These are phyloP conservation scores for Epichloe gansuensis DNA, from an alignment of 2,329 filamentous ascomycete genomes.

Conservation along the genomic window DNA sequence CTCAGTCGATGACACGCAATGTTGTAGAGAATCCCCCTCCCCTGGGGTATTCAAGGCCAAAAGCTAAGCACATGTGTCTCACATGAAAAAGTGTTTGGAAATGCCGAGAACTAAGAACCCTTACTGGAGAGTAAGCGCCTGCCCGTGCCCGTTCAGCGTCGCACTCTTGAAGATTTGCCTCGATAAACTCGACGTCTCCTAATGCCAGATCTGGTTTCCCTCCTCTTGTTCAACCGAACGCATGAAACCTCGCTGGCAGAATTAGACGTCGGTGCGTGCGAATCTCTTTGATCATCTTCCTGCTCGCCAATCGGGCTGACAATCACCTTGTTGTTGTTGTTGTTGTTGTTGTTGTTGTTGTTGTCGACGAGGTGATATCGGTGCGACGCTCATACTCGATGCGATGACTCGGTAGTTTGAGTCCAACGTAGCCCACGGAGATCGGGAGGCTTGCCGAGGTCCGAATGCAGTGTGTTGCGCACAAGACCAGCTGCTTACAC, in stretches of 20 bases:
- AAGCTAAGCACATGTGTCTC: no score
- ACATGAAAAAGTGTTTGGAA: no score
- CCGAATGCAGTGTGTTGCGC: constrained; percentile 32
- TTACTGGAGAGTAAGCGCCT: no score
- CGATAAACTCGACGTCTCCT: constrained; percentile 47
- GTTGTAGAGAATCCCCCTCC: no score
- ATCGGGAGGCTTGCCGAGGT: constrained; percentile 43
- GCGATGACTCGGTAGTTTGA: constrained; percentile 37
- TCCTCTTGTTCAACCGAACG: constrained; percentile 33
- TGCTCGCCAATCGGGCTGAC: constrained; percentile 20
- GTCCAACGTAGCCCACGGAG: constrained; percentile 42
- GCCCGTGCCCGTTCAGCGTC: no score
- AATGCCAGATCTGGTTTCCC: constrained; percentile 42
- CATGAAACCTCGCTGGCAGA: constrained; percentile 47
- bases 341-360: constrained; percentile 9
- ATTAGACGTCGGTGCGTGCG: constrained; percentile 34
- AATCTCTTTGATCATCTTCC: constrained; percentile 27
- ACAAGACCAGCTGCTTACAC: background rate
- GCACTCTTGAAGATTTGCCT: constrained; percentile 31
- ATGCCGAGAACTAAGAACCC: no score
- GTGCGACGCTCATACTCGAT: constrained; percentile 46
- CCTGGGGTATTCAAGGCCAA: no score
- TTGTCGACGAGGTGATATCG: constrained; percentile 32
- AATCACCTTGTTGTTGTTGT: constrained; percentile 26
- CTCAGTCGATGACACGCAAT: no score